Base-by-base conservation (phyloP, 2,329 filamentous ascomycete genomes). In the Xylariaceae sp. region DNA sequence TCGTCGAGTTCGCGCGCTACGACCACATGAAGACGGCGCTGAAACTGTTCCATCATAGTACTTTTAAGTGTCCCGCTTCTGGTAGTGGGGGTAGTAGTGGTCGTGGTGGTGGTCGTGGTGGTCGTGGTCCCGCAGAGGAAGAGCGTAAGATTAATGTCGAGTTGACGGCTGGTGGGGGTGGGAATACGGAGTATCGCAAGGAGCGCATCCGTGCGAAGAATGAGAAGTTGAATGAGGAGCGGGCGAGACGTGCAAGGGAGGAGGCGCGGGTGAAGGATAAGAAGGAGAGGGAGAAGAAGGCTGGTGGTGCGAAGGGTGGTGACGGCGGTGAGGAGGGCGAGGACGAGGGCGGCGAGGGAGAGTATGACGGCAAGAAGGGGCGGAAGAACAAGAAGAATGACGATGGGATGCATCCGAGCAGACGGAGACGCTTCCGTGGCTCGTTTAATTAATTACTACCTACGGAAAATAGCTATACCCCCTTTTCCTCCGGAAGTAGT, bases 21-120 rank as follows among this genome's bases (percentile, higher is more conserved):
- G 89, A 92, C 75, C 85, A 88, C 71, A 95, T 96, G 91, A 89
- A 95, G 80, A 94, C 90, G 37, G 96, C 91, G 71, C 80, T 97
- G 62, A 90, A 92, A 74, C 85, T 91, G 64, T 93, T 93, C 76
- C 92, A 97, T 76, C 92, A 97, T 76, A 88, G 85, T 61, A 81
- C 82, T 64, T 95, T 97, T 72, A 57, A 55, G 7, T 66, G 61
- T 77, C 84, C 60, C 80, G 82, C 60, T n/a, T n/a, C n/a, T n/a
- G n/a, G n/a, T n/a, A n/a, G n/a, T n/a, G n/a, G n/a, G n/a, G n/a
- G n/a, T n/a, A n/a, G n/a, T n/a, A n/a, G n/a, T n/a, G n/a, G n/a
- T n/a, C n/a, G n/a, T n/a, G n/a, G n/a, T 18, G 18, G 51, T 15
- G 10, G 9, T 8, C 51, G n/a, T 13, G 13, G 11, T 17, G 11